Percentiles rank a stretch among this genome's conserved stretches.
Evolutionary conservation across 106 monocot species (phyloP).

Genomic region (Ottelia alismoides): DNA sequence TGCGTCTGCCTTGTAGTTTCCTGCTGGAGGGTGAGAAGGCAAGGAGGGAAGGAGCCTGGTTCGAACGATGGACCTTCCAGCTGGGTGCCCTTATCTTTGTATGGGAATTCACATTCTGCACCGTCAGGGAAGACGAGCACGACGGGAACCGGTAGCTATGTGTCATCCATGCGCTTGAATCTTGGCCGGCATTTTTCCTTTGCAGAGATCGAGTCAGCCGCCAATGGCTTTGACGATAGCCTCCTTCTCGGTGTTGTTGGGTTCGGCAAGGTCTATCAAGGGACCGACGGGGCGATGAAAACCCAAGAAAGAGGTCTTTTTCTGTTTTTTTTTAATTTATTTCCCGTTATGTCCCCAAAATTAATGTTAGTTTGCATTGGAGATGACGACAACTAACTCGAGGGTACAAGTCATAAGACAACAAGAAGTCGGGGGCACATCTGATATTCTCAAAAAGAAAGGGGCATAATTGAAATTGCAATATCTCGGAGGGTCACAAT

Average conservation of each 20-base stretch:
- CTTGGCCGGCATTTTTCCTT: slow-evolving; percentile 80
- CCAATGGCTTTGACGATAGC: slow-evolving; percentile 59
- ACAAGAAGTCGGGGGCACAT: too few relatives aligned
- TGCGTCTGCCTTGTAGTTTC: not conserved
- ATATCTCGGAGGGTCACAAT: too few relatives aligned
- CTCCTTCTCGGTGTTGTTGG: slow-evolving; percentile 78
- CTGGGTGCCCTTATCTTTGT: slow-evolving; percentile 53
- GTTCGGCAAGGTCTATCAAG: slow-evolving; percentile 75
- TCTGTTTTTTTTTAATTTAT: too few relatives aligned
- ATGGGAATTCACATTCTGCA: slow-evolving; percentile 53
- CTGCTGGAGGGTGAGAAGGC: slow-evolving; percentile 10
- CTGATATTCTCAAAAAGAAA: too few relatives aligned
- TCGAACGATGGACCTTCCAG: slow-evolving; percentile 33
- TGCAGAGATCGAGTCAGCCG: slow-evolving; percentile 60
- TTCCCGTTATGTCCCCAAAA: too few relatives aligned
- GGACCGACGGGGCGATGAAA: too few relatives aligned
- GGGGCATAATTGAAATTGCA: too few relatives aligned
- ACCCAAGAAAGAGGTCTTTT: too few relatives aligned
- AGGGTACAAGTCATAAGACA: too few relatives aligned
- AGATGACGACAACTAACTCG: too few relatives aligned
- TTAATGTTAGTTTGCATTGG: too few relatives aligned
- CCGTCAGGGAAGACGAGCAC: slow-evolving; percentile 59
- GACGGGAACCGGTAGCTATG: slow-evolving; percentile 63
- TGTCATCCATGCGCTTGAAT: slow-evolving; percentile 53
- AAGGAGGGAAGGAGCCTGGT: slow-evolving; percentile 20